A percentile compares a stretch with the other conserved stretches of the same genome.
Conservation (phyloP, 148 eudicot species). For the Rhododendron mucronatum region DNA sequence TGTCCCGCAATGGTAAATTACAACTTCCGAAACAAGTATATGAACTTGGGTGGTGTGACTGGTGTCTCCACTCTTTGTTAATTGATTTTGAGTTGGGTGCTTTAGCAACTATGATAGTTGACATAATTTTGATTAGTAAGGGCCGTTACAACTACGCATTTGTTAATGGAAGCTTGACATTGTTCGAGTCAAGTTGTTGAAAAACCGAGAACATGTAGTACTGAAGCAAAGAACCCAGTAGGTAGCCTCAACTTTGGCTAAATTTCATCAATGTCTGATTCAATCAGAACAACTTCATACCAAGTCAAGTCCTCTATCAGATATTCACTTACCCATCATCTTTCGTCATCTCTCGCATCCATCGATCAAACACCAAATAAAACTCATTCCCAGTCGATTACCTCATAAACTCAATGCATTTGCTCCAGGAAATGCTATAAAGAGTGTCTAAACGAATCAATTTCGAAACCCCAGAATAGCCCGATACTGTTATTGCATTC, state of each 20-base stretch:
- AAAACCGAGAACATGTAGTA: neutral
- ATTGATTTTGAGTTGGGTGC: too few relatives aligned
- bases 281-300: neutral
- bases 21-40: too few relatives aligned
- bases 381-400: too few relatives aligned
- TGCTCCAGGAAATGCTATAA: neutral
- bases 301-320: neutral
- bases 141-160: neutral
- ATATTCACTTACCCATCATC: neutral
- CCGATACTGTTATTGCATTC: neutral
- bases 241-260: neutral
- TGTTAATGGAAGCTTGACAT: neutral
- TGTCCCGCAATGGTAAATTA: too few relatives aligned
- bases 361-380: neutral
- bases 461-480: neutral
- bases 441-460: neutral
- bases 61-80: too few relatives aligned
- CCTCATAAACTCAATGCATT: too few relatives aligned
- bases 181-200: neutral
- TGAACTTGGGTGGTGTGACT: too few relatives aligned
- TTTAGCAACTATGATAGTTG: too few relatives aligned
- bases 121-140: neutral
- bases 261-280: neutral
- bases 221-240: neutral
- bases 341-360: neutral